Evolutionary conservation across 2,329 filamentous ascomycete genomes (phyloP).

Genomic region (Monosporascus sp.): DNA sequence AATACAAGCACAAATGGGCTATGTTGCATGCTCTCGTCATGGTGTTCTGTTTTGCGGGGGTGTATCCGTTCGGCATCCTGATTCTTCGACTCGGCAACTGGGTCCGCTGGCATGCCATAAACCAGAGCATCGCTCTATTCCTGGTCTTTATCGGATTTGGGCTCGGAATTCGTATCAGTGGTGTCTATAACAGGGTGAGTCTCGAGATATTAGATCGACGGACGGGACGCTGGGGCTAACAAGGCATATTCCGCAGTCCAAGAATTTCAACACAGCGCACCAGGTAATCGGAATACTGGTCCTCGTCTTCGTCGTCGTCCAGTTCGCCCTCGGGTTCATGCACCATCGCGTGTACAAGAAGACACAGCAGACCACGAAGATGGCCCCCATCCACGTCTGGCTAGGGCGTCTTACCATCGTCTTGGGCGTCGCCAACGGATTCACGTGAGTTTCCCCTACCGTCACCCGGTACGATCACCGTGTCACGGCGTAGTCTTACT

Average conservation of each 20-base stretch:
- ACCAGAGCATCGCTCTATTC: slow-evolving; percentile 44
- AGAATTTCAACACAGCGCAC: slow-evolving; percentile 46
- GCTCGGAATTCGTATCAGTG: slow-evolving; percentile 48
- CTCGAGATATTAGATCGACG: background rate
- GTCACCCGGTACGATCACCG: too few relatives aligned
- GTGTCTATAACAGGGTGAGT: slow-evolving; percentile 51
- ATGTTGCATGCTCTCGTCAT: slow-evolving; percentile 46
- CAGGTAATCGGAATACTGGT: slow-evolving; percentile 55
- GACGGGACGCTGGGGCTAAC: slow-evolving; percentile 4
- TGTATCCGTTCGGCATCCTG: slow-evolving; percentile 52
- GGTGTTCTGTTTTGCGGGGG: slow-evolving; percentile 47
- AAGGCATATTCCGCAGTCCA: slow-evolving; percentile 34
- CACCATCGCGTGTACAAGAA: slow-evolving; percentile 50
- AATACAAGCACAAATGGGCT: slow-evolving; percentile 31
- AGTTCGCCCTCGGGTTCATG: slow-evolving; percentile 49
- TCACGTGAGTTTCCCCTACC: slow-evolving; percentile 38
- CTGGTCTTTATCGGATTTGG: slow-evolving; percentile 44
- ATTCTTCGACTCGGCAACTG: slow-evolving; percentile 46
- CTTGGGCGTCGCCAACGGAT: slow-evolving; percentile 50
- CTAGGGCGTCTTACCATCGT: slow-evolving; percentile 49
- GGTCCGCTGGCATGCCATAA: slow-evolving; percentile 49
- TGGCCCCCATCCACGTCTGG: slow-evolving; percentile 51
- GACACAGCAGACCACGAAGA: slow-evolving; percentile 42
- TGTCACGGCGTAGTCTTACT: background rate
- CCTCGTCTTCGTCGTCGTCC: slow-evolving; percentile 43